Percentiles rank a stretch among this genome's conserved stretches.
phyloP scores from a whole-genome alignment of 2,329 filamentous ascomycete genomes.

The Cercospora sp. region DNA sequence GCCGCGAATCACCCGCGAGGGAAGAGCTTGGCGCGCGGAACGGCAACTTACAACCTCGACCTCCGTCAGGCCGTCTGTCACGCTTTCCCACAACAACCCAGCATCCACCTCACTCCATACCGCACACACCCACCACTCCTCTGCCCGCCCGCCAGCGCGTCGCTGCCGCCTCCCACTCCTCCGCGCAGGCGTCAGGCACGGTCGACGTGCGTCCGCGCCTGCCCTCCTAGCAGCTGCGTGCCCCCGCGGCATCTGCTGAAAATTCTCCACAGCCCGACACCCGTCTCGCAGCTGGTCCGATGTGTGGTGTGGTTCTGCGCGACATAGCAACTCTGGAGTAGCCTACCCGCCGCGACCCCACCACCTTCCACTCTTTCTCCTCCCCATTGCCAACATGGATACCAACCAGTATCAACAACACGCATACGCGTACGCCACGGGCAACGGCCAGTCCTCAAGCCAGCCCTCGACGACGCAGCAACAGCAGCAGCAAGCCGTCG shows the following conservation, averaged over 20 bases:
- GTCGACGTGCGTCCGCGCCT: conserved; percentile 12
- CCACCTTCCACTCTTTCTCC: conserved; percentile 4
- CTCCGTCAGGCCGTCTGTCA: conserved; percentile 2
- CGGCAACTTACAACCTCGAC: neutral
- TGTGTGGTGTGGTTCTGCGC: conserved; percentile 5
- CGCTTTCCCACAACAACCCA: conserved; percentile 9
- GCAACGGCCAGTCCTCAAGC: conserved; percentile 26
- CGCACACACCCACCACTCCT: conserved; percentile 1
- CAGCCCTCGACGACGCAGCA: conserved; percentile 25
- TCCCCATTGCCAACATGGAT: conserved; percentile 17
- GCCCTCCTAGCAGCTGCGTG: neutral
- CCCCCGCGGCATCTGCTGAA: conserved; percentile 5
- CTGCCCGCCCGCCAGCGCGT: conserved; percentile 1
- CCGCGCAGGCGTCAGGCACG: neutral
- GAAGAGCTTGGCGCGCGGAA: neutral
- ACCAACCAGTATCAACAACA: conserved; percentile 18
- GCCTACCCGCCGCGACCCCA: conserved; percentile 3
- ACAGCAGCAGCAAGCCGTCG: conserved; percentile 25
- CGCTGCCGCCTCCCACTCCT: neutral
- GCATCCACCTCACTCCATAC: neutral
- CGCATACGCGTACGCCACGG: conserved; percentile 15
- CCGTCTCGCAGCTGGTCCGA: conserved; percentile 10
- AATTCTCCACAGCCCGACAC: conserved; percentile 6
- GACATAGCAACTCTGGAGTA: conserved; percentile 18
- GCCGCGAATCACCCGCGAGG: neutral